These are phyloP conservation scores for Byssothecium circinans DNA, from an alignment of 2,329 filamentous ascomycete species.

Conservation along the genomic window DNA sequence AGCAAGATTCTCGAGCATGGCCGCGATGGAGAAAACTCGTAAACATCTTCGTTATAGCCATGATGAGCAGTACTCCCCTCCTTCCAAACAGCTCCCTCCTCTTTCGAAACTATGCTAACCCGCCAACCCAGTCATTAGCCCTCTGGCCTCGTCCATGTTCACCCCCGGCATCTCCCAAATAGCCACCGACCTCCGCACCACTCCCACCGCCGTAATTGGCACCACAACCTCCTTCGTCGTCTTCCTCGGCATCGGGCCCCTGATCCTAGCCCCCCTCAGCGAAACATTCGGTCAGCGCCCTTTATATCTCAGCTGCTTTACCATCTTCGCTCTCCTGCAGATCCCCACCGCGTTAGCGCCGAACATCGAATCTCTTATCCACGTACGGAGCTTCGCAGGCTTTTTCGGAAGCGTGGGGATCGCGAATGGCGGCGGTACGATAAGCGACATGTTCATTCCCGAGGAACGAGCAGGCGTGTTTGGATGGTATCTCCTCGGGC, in stretches of 20 bases:
- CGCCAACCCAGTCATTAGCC: constrained; percentile 45
- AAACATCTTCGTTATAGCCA: constrained; percentile 54
- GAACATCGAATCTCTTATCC: constrained; percentile 50
- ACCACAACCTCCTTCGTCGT: constrained; percentile 56
- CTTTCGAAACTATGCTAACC: constrained; percentile 7
- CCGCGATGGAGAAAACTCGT: constrained; percentile 47
- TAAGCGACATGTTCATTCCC: constrained; percentile 55
- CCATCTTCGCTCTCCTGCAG: constrained; percentile 50
- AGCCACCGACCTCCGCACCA: constrained; percentile 49
- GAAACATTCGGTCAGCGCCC: constrained; percentile 52
- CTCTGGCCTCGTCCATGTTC: constrained; percentile 55
- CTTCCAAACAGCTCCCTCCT: neutral
- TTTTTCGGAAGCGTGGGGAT: constrained; percentile 56
- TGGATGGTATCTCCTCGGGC: constrained; percentile 50
- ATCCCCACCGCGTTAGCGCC: constrained; percentile 52
- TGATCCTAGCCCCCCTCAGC: constrained; percentile 50
- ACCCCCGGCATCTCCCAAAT: constrained; percentile 56
- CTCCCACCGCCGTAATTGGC: constrained; percentile 48
- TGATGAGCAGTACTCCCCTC: constrained; percentile 48
- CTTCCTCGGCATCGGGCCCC: constrained; percentile 52
- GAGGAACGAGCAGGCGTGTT: constrained; percentile 50
- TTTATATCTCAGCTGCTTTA: constrained; percentile 51
- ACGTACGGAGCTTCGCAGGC: constrained; percentile 49
- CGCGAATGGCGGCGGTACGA: constrained; percentile 55
- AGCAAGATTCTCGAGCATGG: constrained; percentile 52